Conservation (phyloP, 768 basidiomycete species). For the Boletus rubroflammeus region DNA sequence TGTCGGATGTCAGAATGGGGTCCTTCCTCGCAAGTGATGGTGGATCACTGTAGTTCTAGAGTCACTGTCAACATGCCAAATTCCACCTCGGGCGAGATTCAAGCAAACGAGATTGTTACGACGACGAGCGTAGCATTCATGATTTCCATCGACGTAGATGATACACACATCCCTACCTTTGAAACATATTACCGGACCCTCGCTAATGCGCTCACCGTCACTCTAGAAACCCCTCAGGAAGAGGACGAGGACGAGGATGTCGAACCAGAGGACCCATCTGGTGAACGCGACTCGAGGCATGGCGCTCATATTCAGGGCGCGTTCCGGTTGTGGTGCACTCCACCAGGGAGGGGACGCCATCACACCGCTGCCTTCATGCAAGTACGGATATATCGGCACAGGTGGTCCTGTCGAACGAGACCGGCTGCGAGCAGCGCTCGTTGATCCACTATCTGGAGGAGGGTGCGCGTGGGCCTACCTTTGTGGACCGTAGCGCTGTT, state of each 20-base stretch:
- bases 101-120: neutral
- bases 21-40: too few relatives aligned
- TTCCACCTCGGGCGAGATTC: constrained; percentile 4
- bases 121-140: constrained; percentile 6
- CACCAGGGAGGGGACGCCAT: neutral
- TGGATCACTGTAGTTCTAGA: too few relatives aligned
- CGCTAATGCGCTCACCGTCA: constrained; percentile 2
- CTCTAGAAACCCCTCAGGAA: neutral
- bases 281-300: neutral
- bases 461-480: constrained; percentile 15
- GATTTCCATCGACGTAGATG: constrained; percentile 5
- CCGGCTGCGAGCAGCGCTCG: neutral
- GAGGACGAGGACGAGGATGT: neutral
- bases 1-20: neutral
- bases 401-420: neutral
- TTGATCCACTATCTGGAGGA: constrained; percentile 19
- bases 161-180: constrained; percentile 3
- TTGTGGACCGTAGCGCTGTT: constrained; percentile 9
- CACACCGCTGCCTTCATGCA: neutral
- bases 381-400: neutral
- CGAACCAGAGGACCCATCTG: constrained; percentile 7
- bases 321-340: constrained; percentile 4
- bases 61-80: constrained; percentile 6
- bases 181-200: constrained; percentile 14
- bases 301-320: neutral